Conservation (phyloP, 2,329 filamentous ascomycete genomes). For the Fusarium liriodendri region DNA sequence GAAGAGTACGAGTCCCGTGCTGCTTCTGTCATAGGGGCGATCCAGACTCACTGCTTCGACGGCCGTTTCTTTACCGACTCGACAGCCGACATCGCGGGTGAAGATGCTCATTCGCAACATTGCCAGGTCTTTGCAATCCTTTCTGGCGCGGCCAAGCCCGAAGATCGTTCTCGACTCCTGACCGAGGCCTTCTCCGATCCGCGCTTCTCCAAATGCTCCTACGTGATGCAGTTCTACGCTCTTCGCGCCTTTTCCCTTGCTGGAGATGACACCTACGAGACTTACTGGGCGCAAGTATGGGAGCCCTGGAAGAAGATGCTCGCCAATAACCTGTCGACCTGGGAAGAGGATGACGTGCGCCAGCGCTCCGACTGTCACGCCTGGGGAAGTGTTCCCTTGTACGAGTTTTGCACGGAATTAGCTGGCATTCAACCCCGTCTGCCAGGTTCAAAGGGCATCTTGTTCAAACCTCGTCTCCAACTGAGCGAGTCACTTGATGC, state of each 20-base stretch:
- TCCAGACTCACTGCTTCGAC: constrained; percentile 48
- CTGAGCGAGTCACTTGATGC: constrained; percentile 8
- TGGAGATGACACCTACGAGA: constrained; percentile 13
- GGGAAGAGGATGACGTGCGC: constrained; percentile 26
- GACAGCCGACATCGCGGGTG: constrained; percentile 44
- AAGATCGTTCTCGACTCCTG: constrained; percentile 10
- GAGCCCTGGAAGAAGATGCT: constrained; percentile 21
- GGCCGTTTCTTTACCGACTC: constrained; percentile 50
- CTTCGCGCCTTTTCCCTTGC: constrained; percentile 17
- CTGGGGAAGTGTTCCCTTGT: constrained; percentile 24
- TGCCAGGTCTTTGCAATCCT: constrained; percentile 52
- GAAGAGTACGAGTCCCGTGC: constrained; percentile 47
- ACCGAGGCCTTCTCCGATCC: constrained; percentile 1
- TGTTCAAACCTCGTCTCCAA: constrained; percentile 19
- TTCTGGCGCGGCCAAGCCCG: constrained; percentile 38
- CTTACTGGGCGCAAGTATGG: constrained; percentile 20
- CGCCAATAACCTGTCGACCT: constrained; percentile 22
- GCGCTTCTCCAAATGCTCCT: constrained; percentile 22
- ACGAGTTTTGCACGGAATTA: constrained; percentile 24
- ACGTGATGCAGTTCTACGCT: constrained; percentile 26
- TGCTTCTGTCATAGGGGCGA: constrained; percentile 33
- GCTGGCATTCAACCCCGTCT: constrained; percentile 9
- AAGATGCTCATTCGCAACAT: constrained; percentile 47
- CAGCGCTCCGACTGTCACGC: constrained; percentile 28
- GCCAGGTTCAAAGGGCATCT: constrained; percentile 6